These are phyloP conservation scores for Ceratobasidium sp. DNA, from an alignment of 1,284 basidiomycete species.

Conservation along the genomic window DNA sequence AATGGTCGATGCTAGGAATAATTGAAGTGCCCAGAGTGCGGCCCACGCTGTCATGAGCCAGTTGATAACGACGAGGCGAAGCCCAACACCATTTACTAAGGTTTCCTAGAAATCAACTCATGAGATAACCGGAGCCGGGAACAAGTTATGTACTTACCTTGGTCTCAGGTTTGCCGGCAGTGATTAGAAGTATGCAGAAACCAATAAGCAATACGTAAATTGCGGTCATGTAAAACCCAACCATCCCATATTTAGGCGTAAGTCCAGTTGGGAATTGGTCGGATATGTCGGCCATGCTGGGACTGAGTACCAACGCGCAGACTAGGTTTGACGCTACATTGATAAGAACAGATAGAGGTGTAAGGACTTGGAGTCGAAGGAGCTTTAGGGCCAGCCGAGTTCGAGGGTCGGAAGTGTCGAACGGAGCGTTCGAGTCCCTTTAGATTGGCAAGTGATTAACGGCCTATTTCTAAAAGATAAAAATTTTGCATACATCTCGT, in stretches of 20 bases:
- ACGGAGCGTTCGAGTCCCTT: constrained; percentile 34
- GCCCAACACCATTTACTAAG: constrained; percentile 63
- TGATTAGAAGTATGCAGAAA: constrained; percentile 62
- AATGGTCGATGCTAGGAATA: constrained; percentile 47
- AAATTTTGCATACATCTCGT: not conserved
- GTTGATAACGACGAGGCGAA: constrained; percentile 64
- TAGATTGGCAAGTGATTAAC: not conserved
- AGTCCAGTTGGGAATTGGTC: constrained; percentile 60
- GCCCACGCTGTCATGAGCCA: constrained; percentile 65
- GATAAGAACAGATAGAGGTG: constrained; percentile 60
- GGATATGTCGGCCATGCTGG: constrained; percentile 55
- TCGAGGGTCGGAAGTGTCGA: constrained; percentile 45
- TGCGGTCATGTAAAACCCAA: constrained; percentile 60
- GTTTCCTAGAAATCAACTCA: constrained; percentile 54
- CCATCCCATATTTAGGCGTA: constrained; percentile 60
- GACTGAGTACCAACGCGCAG: constrained; percentile 50
- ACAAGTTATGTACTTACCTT: constrained; percentile 56
- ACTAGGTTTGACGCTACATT: constrained; percentile 52
- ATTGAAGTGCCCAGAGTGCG: constrained; percentile 47
- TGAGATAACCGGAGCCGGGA: not conserved
- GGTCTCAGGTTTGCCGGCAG: constrained; percentile 61
- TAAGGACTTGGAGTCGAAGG: constrained; percentile 61
- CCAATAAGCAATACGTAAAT: constrained; percentile 57
- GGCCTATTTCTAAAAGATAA: not conserved
- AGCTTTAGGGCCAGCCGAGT: constrained; percentile 53